Conservation (phyloP, 192 early-diverging fungal species). For the Chytriomyces confervae region DNA sequence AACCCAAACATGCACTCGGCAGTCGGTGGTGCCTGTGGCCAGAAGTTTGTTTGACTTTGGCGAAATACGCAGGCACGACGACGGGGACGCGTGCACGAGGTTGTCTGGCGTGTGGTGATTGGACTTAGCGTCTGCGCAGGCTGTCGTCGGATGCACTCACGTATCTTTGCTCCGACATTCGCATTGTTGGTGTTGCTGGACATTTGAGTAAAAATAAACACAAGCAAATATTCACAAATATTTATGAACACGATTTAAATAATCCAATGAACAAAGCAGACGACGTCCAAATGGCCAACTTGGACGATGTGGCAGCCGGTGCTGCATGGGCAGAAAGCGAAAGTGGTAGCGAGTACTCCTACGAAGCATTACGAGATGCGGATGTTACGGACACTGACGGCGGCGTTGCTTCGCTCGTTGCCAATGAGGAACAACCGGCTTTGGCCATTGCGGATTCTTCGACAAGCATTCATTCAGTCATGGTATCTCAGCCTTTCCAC, state of each 20-base stretch:
- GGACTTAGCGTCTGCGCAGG: too few species aligned
- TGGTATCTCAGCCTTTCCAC: too few species aligned
- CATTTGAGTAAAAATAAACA: too few species aligned
- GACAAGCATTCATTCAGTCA: too few species aligned
- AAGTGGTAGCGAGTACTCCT: neutral
- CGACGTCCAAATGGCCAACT: constrained; percentile 19
- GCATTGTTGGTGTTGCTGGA: neutral
- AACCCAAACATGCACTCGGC: constrained; percentile 63
- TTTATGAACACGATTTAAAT: neutral
- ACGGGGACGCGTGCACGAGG: constrained; percentile 51
- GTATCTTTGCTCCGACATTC: constrained; percentile 20
- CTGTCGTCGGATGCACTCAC: neutral
- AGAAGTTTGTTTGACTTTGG: constrained; percentile 61
- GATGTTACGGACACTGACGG: neutral
- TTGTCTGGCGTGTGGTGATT: constrained; percentile 40
- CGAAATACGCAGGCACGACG: constrained; percentile 59
- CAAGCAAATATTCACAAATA: too few species aligned
- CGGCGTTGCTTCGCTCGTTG: neutral
- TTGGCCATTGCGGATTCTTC: too few species aligned
- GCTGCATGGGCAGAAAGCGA: constrained; percentile 27
- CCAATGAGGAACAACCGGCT: too few species aligned
- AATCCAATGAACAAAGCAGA: neutral
- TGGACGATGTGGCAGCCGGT: constrained; percentile 28
- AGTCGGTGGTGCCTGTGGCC: constrained; percentile 65
- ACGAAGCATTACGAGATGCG: neutral